phyloP scores from a whole-genome alignment of 192 early-diverging fungal species.

The Coemansia sp. region DNA sequence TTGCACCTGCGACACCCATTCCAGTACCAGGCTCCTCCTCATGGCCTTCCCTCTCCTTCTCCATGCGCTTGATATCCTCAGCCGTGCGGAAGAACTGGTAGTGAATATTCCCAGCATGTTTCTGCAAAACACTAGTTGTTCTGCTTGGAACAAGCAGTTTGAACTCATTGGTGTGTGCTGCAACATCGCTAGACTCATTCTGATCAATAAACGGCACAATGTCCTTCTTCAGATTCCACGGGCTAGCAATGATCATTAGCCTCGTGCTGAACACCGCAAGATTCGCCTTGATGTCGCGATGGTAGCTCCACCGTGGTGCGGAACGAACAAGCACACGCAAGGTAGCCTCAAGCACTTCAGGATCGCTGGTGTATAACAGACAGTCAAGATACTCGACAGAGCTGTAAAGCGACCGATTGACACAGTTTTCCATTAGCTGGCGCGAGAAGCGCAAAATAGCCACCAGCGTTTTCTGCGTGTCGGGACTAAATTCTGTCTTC shows the following conservation, averaged over 20 bases:
- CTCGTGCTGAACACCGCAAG: constrained; percentile 37
- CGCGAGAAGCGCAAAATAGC: constrained; percentile 76
- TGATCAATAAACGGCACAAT: constrained; percentile 11
- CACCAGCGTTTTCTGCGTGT: constrained; percentile 60
- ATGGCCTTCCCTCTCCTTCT: constrained; percentile 10
- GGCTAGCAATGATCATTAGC: constrained; percentile 38
- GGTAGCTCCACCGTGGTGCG: constrained; percentile 86
- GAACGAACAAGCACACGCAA: constrained; percentile 83
- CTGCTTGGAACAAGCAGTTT: constrained; percentile 28
- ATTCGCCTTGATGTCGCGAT: constrained; percentile 61
- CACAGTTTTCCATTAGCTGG: constrained; percentile 89
- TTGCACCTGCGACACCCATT: constrained; percentile 1
- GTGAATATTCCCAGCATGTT: constrained; percentile 27
- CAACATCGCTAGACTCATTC: constrained; percentile 2
- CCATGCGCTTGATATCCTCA: constrained; percentile 44
- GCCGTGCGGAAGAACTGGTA: constrained; percentile 53
- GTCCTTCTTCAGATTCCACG: constrained; percentile 42
- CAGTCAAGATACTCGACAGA: constrained; percentile 80
- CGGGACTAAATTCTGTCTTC: constrained; percentile 57
- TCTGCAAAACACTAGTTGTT: constrained; percentile 17
- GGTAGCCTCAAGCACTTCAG: constrained; percentile 76
- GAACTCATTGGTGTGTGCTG: constrained; percentile 50
- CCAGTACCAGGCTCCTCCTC: constrained; percentile 13
- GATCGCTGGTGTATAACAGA: constrained; percentile 75
- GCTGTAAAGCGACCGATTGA: constrained; percentile 90